Conservation (phyloP, 2,329 filamentous ascomycete genomes). For the Curvularia verruculosa region DNA sequence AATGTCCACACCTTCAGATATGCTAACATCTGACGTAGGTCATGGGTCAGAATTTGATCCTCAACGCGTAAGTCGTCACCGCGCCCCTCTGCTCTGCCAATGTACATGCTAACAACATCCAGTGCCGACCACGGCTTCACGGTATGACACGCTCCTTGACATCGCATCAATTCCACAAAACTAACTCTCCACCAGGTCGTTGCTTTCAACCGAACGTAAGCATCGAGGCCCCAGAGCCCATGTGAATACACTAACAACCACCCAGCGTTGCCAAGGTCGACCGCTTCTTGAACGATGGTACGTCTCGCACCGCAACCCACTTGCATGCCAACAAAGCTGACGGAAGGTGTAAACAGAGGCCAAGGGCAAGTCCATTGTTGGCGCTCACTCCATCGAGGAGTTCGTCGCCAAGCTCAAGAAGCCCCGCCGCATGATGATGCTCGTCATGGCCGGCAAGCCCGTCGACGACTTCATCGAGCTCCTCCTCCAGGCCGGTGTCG, state of each 20-base stretch:
- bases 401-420: conserved; percentile 97
- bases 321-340: conserved; percentile 30
- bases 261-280: conserved; percentile 87
- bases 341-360: conserved; percentile 48
- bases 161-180: conserved; percentile 8
- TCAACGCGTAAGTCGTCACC: conserved; percentile 55
- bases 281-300: conserved; percentile 78
- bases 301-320: background rate
- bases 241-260: conserved; percentile 27
- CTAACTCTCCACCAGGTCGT: conserved; percentile 60
- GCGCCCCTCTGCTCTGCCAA: conserved; percentile 12
- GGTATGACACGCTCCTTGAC: conserved; percentile 46
- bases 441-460: conserved; percentile 97
- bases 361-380: conserved; percentile 86
- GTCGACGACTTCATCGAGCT: conserved; percentile 99
- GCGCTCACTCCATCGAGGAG: conserved; percentile 91
- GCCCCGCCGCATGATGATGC: conserved; percentile 95
- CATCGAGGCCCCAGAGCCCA: background rate
- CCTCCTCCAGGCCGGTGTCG: conserved; percentile 65
- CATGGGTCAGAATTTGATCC: conserved; percentile 62
- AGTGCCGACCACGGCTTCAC: conserved; percentile 75
- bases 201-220: conserved; percentile 90
- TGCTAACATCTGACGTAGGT: conserved; percentile 38
- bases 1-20: background rate
- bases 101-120: conserved; percentile 35